Percentiles rank a stretch among this genome's conserved stretches.
phyloP scores from a whole-genome alignment of 2,329 filamentous ascomycete species.

The Penicillium hordei region DNA sequence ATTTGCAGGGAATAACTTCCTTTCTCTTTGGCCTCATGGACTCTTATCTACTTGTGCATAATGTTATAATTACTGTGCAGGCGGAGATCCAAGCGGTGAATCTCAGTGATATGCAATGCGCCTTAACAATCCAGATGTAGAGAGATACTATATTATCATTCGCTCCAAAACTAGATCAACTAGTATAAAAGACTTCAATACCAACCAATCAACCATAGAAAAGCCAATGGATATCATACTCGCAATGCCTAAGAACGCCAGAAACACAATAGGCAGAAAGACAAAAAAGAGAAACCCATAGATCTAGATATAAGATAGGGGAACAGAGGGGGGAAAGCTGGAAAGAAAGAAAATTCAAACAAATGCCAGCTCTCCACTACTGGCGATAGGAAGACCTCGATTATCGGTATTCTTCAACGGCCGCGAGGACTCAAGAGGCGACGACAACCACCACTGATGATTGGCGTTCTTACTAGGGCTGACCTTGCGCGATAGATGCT shows the following conservation, averaged over 20 bases:
- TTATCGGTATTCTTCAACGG: constrained; percentile 14
- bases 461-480: constrained; percentile 10
- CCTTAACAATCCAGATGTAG: neutral
- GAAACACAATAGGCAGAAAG: constrained; percentile 1
- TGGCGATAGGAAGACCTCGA: constrained; percentile 24
- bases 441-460: constrained; percentile 13
- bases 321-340: neutral
- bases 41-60: too few relatives aligned
- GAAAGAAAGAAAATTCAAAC: constrained; percentile 14
- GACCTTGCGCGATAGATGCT: constrained; percentile 22
- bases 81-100: neutral
- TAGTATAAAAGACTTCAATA: neutral
- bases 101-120: neutral
- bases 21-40: neutral
- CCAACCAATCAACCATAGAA: constrained; percentile 14
- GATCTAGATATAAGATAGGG: neutral
- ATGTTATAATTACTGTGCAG: neutral
- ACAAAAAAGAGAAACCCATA: neutral
- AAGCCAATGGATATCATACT: constrained; percentile 31
- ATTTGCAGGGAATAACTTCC: neutral
- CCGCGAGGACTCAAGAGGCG: constrained; percentile 18
- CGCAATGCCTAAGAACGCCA: constrained; percentile 25
- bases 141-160: constrained; percentile 1
- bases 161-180: constrained; percentile 11
- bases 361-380: constrained; percentile 28